phyloP scores from a whole-genome alignment of 2,329 filamentous ascomycete genomes.

The Fonsecaea nubica region DNA sequence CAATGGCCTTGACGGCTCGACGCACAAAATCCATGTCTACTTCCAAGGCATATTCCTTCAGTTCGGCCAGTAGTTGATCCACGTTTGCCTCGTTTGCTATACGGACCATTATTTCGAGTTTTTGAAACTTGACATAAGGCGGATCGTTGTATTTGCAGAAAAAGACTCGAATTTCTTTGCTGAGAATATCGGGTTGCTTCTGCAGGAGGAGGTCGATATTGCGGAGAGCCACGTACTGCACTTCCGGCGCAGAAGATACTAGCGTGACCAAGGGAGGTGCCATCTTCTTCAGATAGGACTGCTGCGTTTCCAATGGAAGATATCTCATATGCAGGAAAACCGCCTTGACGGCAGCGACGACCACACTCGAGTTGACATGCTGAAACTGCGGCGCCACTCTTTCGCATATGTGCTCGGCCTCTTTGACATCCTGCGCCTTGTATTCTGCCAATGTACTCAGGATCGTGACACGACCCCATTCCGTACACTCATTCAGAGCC shows the following conservation, averaged over 20 bases:
- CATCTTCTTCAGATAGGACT: conserved; percentile 97
- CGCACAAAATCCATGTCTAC: conserved; percentile 99
- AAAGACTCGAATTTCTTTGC: conserved; percentile 96
- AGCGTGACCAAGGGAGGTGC: conserved; percentile 94
- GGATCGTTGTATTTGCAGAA: conserved; percentile 99
- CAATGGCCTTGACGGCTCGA: conserved; percentile 92
- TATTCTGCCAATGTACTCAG: conserved; percentile 89
- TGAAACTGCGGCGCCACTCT: conserved; percentile 95
- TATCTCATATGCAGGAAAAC: conserved; percentile 96
- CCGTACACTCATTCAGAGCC: conserved; percentile 96
- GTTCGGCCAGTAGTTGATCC: conserved; percentile 88
- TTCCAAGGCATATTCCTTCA: conserved; percentile 97
- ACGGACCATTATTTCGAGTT: conserved; percentile 98
- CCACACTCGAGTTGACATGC: conserved; percentile 96
- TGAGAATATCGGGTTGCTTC: conserved; percentile 93
- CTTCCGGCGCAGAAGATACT: conserved; percentile 92
- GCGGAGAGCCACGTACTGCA: conserved; percentile 93
- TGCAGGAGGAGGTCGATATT: conserved; percentile 97
- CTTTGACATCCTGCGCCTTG: conserved; percentile 83
- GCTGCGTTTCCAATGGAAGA: conserved; percentile 76
- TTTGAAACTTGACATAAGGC: conserved; percentile 95
- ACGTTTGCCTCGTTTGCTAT: conserved; percentile 98
- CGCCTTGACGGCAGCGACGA: conserved; percentile 95
- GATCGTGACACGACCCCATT: conserved; percentile 97
- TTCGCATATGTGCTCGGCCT: conserved; percentile 98